Base-by-base conservation (phyloP, 352 stramenopile species). In the Phytopythium mirpurense region DNA sequence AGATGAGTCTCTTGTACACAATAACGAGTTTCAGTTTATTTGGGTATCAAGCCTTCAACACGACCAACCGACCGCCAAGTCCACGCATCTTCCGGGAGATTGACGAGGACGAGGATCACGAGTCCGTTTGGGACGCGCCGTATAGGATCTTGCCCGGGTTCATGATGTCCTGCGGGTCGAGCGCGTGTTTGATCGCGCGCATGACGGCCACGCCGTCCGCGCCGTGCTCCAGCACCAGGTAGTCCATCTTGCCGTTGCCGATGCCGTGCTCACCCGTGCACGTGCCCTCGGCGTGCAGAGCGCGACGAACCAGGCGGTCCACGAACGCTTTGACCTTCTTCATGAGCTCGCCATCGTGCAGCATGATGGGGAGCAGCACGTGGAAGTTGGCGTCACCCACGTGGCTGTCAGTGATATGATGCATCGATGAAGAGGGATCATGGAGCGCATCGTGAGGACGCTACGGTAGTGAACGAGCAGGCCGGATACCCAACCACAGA, bases 371-470 rank as follows among this genome's bases (percentile, higher is more conserved):
- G 43, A 99, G 70, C 67, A 98, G 98, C 42, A 95, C 95, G 73
- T 99, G 96, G 68, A 99, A 99, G 74, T 99, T 99, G 40, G 96
- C 97, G n/a, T n/a, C n/a, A n/a, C n/a, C n/a, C n/a, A n/a, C n/a
- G n/a, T n/a, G n/a, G n/a, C n/a, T n/a, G n/a, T n/a, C 35, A 9
- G 47, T n/a, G n/a, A n/a, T n/a, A n/a, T n/a, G n/a, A n/a, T n/a
- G n/a, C n/a, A n/a, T n/a, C n/a, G n/a, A n/a, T n/a, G n/a, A n/a
- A n/a, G n/a, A n/a, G n/a, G n/a, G n/a, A n/a, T n/a, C n/a, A n/a
- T n/a, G n/a, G n/a, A n/a, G n/a, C n/a, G n/a, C n/a, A n/a, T n/a
- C n/a, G n/a, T n/a, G n/a, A n/a, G n/a, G n/a, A n/a, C n/a, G n/a
- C n/a, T n/a, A n/a, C n/a, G n/a, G n/a, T n/a, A n/a, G n/a, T n/a